Evolutionary conservation across 176 grass and related monocot genomes (phyloP).

Genomic region (Aegilops longissima): DNA sequence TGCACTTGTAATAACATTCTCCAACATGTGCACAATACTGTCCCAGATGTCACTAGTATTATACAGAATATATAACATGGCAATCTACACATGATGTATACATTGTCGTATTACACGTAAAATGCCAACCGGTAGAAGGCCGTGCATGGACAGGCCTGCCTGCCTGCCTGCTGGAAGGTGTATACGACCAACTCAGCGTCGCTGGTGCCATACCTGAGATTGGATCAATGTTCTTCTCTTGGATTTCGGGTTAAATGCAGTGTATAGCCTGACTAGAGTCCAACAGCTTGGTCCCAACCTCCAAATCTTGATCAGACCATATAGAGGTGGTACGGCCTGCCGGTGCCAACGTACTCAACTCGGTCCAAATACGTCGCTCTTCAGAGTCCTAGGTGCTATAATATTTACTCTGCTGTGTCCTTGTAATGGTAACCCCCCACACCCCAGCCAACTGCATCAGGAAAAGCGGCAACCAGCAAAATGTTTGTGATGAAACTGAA

Average conservation of each 20-base stretch:
- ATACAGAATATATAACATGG: constrained; percentile 4
- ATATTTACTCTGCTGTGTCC: background rate
- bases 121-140: constrained; percentile 3
- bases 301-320: constrained; percentile 32
- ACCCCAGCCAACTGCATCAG: background rate
- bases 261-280: constrained; percentile 33
- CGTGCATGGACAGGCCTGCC: background rate
- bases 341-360: background rate
- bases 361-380: background rate
- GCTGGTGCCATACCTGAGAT: constrained; percentile 41
- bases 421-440: background rate
- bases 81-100: background rate
- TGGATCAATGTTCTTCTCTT: constrained; percentile 10
- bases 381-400: background rate
- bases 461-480: background rate
- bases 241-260: constrained; percentile 26
- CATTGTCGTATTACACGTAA: background rate
- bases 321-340: background rate
- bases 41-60: background rate
- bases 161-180: background rate
- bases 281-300: constrained; percentile 6
- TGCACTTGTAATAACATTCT: background rate
- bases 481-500: background rate
- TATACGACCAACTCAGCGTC: constrained; percentile 15
- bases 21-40: background rate